Base-by-base conservation (phyloP, 1,139 yeast genomes). In the Taiozyma onychis region DNA sequence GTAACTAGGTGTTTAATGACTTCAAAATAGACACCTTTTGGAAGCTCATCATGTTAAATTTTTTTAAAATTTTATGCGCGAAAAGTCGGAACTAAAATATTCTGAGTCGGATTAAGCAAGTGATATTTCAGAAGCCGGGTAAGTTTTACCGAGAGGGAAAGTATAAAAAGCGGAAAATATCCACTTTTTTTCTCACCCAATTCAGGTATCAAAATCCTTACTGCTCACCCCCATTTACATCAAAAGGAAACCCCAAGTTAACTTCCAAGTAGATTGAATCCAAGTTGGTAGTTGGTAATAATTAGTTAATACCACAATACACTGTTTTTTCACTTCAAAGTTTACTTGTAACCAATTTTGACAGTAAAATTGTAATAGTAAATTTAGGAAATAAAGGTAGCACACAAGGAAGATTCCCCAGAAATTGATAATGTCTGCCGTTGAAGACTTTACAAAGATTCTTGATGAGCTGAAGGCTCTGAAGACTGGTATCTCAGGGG, bases 401-500 rank as follows among this genome's bases (percentile, higher is more conserved):
- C 34, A 11, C 34, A 30, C 34, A 13, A 13, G 11, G n/a, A 30
- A 13, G 5, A 11, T 30, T 30, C 11, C n/a, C 14, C 37, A 13
- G 5, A 18, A 16, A 37, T 11, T 35, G 10, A 37, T 4, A 18
- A 39, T 39, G 43, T 39, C 43, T 3, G 43, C 43, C 5, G 41
- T 46, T 43, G 48, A 46, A 30, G 34, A 43, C n/a, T 88, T 88
- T 68, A 87, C 85, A 68, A 69, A 74, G 54, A 77, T 85, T 53
- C 75, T 91, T 62, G 83, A 81, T 60, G 95, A 91, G 65, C 76
- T 91, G 57, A 79, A 85, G 54, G 75, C 81, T 24, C 75, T 88
- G 57, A 89, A 88, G 69, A 84, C 97, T 28, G 98, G 99, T 53
- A 95, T 93, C 51, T 90, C 97, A 37, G 98, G 98, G 43, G 83